Percentiles rank a stretch among this genome's conserved stretches.
Evolutionary conservation across 2,329 filamentous ascomycete species (phyloP).

Genomic region (Nemania diffusa): DNA sequence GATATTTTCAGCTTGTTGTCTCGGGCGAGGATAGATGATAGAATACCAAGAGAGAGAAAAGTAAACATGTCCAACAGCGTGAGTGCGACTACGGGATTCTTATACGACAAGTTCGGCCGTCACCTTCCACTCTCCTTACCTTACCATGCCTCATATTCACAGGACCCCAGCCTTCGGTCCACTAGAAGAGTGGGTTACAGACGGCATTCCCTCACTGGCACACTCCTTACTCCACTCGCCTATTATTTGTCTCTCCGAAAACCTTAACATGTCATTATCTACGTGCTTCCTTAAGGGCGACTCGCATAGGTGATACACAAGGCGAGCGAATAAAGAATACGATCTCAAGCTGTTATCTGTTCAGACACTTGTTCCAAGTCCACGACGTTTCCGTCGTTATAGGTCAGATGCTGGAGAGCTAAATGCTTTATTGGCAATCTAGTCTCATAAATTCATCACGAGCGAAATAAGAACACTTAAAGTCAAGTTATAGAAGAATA

Average conservation of each 20-base stretch:
- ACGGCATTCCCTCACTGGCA: constrained; percentile 30
- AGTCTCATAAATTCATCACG: constrained; percentile 18
- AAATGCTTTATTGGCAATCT: constrained; percentile 12
- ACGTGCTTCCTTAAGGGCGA: constrained; percentile 21
- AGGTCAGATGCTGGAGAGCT: constrained; percentile 9
- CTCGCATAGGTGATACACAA: constrained; percentile 27
- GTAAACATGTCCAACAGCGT: constrained; percentile 5
- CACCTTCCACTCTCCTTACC: constrained; percentile 9
- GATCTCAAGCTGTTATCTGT: constrained; percentile 30
- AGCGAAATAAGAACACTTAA: constrained; percentile 5
- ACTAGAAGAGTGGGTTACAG: constrained; percentile 18
- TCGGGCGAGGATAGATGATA: constrained; percentile 8
- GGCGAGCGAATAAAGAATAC: constrained; percentile 29
- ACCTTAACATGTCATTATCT: constrained; percentile 22
- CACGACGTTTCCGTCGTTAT: constrained; percentile 14
- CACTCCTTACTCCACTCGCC: constrained; percentile 26
- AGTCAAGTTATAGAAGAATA: neutral
- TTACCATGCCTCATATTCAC: constrained; percentile 23
- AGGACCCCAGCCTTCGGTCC: constrained; percentile 11
- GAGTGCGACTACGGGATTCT: constrained; percentile 17
- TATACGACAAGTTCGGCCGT: constrained; percentile 26
- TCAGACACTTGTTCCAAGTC: constrained; percentile 15
- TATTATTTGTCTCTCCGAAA: constrained; percentile 29
- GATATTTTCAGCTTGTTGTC: constrained; percentile 18
- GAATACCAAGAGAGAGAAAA: constrained; percentile 20